Evolutionary conservation across 768 basidiomycete genomes (phyloP), one percentile per base, ranked within the genome.

Genomic region (Boletus rex-veris): DNA sequence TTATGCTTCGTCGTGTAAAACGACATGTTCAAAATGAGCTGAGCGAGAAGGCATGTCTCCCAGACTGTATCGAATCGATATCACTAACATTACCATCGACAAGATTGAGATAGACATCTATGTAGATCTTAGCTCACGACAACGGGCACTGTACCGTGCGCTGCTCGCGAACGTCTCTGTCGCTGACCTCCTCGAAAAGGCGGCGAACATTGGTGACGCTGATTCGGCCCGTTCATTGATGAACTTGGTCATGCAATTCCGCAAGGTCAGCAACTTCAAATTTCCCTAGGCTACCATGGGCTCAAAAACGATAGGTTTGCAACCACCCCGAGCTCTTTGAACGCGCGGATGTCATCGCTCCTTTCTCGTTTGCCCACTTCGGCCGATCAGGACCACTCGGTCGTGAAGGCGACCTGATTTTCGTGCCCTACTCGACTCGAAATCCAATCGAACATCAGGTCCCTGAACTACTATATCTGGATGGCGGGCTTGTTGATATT

Each of bases 231-330:
- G 92, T 49, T 92, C 93, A 7, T 75, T 99, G 55, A 98, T 98
- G 96, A 99, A 98, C 71, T 80, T 99, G 55, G 97, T 99, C 57
- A 99, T 99, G 97, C 97, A 99, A 70, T 98, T 98, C 79, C 86
- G 97, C 61, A 99, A 99, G 79, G 92, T 90, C 50, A 26, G 72
- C 53, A 21, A 37, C 45, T 40, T 39, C 12, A 31, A 44, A 53
- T 26, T n/a, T 55, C 43, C 48, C 36, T 35, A 45, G 24, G 42
- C 19, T 40, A 45, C 21, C 19, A 19, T 43, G 48, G 33, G 55
- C 50, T 63, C 30, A 39, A 44, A 24, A 31, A 8, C 37, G 47
- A 31, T 46, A 91, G 90, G 92, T 96, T 58, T 98, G 96, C 79
- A 98, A 98, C 64, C 97, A 99, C 62, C 97, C 97, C 0, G 96